These are phyloP conservation scores for Graphilbum sp. DNA, from an alignment of 2,329 filamentous ascomycete species.

Conservation along the genomic window DNA sequence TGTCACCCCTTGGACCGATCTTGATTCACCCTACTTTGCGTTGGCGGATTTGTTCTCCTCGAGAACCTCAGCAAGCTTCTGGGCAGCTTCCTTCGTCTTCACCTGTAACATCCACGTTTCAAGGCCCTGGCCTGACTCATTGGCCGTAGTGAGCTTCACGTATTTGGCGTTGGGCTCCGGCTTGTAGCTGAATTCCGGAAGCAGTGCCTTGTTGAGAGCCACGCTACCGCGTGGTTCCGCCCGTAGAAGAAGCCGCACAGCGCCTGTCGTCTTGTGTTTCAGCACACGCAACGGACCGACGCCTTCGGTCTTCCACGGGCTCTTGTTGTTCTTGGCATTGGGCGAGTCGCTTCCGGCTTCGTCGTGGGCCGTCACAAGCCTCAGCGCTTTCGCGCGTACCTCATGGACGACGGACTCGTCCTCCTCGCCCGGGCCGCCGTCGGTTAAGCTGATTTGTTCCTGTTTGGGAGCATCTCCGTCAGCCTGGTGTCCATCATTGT, in stretches of 20 bases:
- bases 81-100: conserved; percentile 44
- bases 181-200: conserved; percentile 47
- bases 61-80: conserved; percentile 31
- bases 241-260: conserved; percentile 52
- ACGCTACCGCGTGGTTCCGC: conserved; percentile 61
- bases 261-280: conserved; percentile 53
- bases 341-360: conserved; percentile 29
- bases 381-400: conserved; percentile 52
- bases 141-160: conserved; percentile 40
- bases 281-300: conserved; percentile 57
- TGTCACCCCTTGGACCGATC: too few relatives aligned
- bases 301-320: conserved; percentile 52
- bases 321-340: conserved; percentile 25
- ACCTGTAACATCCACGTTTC: conserved; percentile 59
- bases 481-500: conserved; percentile 24
- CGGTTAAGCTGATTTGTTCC: conserved; percentile 54
- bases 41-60: conserved; percentile 40
- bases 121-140: conserved; percentile 39
- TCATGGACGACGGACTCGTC: conserved; percentile 57
- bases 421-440: conserved; percentile 51
- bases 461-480: conserved; percentile 44
- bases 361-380: conserved; percentile 33
- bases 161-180: conserved; percentile 37
- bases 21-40: conserved; percentile 25
- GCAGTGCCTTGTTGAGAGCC: conserved; percentile 52